Evolutionary conservation across 2,329 filamentous ascomycete genomes (phyloP).

Genomic region (Chrysoporthe deuterocubensis): DNA sequence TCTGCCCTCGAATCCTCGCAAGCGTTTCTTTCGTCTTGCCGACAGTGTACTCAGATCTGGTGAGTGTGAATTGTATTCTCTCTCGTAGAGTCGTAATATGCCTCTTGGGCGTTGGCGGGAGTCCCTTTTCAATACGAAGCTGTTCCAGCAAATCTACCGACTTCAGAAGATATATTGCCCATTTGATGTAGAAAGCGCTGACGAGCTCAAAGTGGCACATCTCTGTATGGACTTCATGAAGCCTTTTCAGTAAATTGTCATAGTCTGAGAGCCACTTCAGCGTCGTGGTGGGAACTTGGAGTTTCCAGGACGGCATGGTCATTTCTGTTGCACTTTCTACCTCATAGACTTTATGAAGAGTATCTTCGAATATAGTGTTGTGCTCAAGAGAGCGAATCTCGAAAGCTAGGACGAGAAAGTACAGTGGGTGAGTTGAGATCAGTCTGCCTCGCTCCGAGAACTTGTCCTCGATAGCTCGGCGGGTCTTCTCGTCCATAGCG

Average conservation of each 20-base stretch:
- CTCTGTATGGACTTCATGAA: constrained; percentile 19
- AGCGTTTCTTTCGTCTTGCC: constrained; percentile 20
- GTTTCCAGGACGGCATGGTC: constrained; percentile 17
- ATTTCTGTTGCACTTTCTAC: constrained; percentile 20
- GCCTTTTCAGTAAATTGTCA: constrained; percentile 13
- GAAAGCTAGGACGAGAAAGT: constrained; percentile 13
- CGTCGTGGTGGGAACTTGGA: neutral
- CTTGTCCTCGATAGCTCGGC: neutral
- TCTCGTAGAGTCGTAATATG: neutral
- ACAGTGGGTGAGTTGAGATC: constrained; percentile 9
- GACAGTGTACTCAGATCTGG: constrained; percentile 8
- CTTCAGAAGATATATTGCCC: neutral
- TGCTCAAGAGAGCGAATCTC: constrained; percentile 13
- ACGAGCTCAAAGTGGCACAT: constrained; percentile 17
- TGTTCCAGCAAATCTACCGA: neutral
- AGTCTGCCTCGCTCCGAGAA: constrained; percentile 9
- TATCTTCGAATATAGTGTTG: constrained; percentile 15
- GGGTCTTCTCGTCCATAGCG: constrained; percentile 2
- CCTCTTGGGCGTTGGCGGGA: neutral
- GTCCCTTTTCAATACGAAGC: neutral
- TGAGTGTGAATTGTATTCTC: constrained; percentile 17
- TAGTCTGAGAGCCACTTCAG: constrained; percentile 19
- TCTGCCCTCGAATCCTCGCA: constrained; percentile 15
- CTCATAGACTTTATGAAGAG: constrained; percentile 13
- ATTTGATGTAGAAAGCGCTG: constrained; percentile 12